These are phyloP conservation scores for Venturia aucupariae DNA, from an alignment of 2,329 filamentous ascomycete species.

Conservation along the genomic window DNA sequence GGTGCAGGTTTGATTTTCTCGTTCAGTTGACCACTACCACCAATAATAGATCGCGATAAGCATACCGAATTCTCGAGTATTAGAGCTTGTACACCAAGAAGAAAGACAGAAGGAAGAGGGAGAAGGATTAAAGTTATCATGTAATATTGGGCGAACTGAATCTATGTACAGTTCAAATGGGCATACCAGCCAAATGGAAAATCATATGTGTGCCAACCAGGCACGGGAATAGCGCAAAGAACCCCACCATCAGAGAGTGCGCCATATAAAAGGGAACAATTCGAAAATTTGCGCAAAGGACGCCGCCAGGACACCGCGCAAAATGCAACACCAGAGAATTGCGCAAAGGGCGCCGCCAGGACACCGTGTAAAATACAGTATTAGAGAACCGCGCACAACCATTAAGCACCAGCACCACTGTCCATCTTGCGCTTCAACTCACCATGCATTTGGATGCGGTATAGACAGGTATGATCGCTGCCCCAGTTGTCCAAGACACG, in stretches of 20 bases:
- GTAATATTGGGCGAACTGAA: not conserved
- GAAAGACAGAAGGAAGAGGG: not conserved
- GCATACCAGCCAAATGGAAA: not conserved
- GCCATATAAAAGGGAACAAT: too few relatives aligned
- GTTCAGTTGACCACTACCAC: too few relatives aligned
- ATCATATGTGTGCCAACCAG: not conserved
- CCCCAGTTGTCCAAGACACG: conserved; percentile 37
- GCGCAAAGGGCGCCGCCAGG: not conserved
- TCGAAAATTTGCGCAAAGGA: too few relatives aligned
- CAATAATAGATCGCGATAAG: too few relatives aligned
- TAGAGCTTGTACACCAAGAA: not conserved
- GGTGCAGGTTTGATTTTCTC: too few relatives aligned
- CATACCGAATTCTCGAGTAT: too few relatives aligned
- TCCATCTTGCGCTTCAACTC: not conserved
- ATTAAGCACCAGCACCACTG: not conserved
- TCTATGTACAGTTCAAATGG: not conserved
- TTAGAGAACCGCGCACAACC: not conserved
- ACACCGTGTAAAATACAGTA: not conserved
- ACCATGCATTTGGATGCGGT: conserved; percentile 37
- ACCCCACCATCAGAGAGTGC: too few relatives aligned
- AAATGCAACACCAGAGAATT: not conserved
- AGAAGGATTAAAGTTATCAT: not conserved
- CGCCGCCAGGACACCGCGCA: not conserved
- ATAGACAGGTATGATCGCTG: conserved; percentile 35
- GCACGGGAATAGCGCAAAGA: not conserved